These are phyloP conservation scores for Eucalyptus grandis DNA, from an alignment of 345 rosid genomes.

Conservation along the genomic window DNA sequence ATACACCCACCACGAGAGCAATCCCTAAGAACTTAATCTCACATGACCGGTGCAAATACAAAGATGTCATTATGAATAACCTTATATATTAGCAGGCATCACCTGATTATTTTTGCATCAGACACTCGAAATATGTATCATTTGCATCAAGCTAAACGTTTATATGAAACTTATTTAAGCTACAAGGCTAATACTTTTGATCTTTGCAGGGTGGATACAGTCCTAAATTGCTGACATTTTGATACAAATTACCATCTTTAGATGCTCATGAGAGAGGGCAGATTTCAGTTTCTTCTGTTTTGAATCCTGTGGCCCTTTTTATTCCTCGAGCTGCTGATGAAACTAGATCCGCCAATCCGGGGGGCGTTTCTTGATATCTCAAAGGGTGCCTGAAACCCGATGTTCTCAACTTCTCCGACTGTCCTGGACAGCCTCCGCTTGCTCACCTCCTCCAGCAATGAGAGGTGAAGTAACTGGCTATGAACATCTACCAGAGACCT, in stretches of 20 bases:
- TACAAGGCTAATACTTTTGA: background rate
- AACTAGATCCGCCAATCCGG: background rate
- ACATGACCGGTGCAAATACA: background rate
- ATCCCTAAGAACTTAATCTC: background rate
- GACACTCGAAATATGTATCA: background rate
- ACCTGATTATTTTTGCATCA: background rate
- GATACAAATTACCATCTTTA: background rate
- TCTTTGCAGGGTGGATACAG: background rate
- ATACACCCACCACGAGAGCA: background rate
- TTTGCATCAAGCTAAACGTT: background rate
- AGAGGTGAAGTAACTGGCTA: conserved; percentile 45
- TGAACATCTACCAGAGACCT: conserved; percentile 58
- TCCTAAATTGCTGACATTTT: background rate
- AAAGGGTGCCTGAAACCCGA: conserved; percentile 58
- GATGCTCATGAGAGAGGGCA: background rate
- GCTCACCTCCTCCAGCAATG: conserved; percentile 49
- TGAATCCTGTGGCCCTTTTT: background rate
- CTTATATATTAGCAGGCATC: background rate
- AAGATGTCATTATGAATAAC: background rate
- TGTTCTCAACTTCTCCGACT: conserved; percentile 59
- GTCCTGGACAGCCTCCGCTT: conserved; percentile 55
- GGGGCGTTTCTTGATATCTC: background rate
- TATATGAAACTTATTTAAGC: background rate
- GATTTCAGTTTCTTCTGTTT: background rate
- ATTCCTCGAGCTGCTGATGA: background rate